Evolutionary conservation across 352 stramenopile genomes (phyloP).

Genomic region (Pythium monospermum): DNA sequence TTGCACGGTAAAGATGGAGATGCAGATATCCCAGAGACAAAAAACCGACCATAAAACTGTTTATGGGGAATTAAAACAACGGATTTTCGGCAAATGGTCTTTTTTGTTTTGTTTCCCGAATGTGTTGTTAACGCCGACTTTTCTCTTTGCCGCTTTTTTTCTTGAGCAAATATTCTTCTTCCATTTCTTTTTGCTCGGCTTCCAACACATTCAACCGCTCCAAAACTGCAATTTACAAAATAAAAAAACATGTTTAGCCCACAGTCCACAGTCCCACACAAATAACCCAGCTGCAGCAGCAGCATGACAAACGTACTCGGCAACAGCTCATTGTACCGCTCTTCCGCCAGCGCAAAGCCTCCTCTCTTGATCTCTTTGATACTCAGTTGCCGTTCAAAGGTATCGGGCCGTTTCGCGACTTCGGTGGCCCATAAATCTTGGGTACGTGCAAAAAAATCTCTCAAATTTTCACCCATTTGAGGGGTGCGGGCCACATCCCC

Average conservation of each 20-base stretch:
- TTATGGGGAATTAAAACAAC: too few relatives aligned
- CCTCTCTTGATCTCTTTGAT: conserved; percentile 87
- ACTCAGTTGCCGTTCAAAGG: conserved; percentile 60
- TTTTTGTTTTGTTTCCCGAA: too few relatives aligned
- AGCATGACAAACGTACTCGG: conserved; percentile 58
- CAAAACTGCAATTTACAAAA: conserved; percentile 39
- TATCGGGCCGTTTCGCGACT: conserved; percentile 55
- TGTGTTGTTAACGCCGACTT: conserved; percentile 45
- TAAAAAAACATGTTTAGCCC: conserved; percentile 8
- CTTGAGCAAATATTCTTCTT: conserved; percentile 70
- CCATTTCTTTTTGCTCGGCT: conserved; percentile 70
- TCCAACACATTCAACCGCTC: conserved; percentile 78
- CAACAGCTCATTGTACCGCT: conserved; percentile 76
- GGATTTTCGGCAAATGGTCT: too few relatives aligned
- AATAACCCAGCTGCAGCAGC: not conserved
- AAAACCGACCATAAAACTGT: too few relatives aligned
- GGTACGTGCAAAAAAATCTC: conserved; percentile 86
- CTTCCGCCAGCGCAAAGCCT: conserved; percentile 66
- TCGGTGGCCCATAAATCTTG: conserved; percentile 59
- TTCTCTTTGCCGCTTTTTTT: conserved; percentile 78
- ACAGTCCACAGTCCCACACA: not conserved
- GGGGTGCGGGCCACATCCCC: conserved; percentile 66
- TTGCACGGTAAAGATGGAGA: conserved; percentile 36
- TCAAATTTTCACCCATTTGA: conserved; percentile 78
- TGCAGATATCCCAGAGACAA: too few relatives aligned